A percentile compares a stretch with the other conserved stretches of the same genome.
These are phyloP conservation scores for Lipomyces starkeyi DNA, from an alignment of 805 yeast species.

Conservation along the genomic window DNA sequence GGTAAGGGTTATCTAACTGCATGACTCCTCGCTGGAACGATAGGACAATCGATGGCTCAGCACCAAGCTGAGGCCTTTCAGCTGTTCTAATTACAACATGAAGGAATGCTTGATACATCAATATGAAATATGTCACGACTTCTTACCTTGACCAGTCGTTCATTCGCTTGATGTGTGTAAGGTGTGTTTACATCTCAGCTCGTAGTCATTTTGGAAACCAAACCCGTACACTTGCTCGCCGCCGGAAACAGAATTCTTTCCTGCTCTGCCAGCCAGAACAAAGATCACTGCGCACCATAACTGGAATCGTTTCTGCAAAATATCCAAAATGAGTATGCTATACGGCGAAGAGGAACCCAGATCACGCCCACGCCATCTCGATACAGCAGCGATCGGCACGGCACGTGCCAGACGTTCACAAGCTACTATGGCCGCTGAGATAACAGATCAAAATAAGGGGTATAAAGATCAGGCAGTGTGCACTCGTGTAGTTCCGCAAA, in stretches of 20 bases:
- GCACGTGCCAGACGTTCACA: not conserved
- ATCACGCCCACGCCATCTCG: not conserved
- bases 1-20: too few relatives aligned
- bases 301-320: not conserved
- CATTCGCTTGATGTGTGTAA: not conserved
- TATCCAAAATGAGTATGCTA: conserved; percentile 1
- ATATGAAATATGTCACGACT: not conserved
- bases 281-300: not conserved
- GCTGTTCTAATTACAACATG: not conserved
- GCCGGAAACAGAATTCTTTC: not conserved
- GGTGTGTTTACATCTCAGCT: not conserved
- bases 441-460: not conserved
- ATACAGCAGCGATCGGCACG: not conserved
- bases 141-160: not conserved
- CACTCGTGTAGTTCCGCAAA: not conserved
- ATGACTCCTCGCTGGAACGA: too few relatives aligned
- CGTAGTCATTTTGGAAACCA: not conserved
- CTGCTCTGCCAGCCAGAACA: not conserved
- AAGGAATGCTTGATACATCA: not conserved
- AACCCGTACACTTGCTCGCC: not conserved
- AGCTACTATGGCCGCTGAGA: not conserved
- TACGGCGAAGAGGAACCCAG: not conserved
- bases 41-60: not conserved
- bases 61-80: not conserved
- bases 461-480: not conserved